A percentile compares a stretch with the other conserved stretches of the same genome.
Evolutionary conservation across 176 grass and related monocot species (phyloP).

Genomic region (Musa itinerans): DNA sequence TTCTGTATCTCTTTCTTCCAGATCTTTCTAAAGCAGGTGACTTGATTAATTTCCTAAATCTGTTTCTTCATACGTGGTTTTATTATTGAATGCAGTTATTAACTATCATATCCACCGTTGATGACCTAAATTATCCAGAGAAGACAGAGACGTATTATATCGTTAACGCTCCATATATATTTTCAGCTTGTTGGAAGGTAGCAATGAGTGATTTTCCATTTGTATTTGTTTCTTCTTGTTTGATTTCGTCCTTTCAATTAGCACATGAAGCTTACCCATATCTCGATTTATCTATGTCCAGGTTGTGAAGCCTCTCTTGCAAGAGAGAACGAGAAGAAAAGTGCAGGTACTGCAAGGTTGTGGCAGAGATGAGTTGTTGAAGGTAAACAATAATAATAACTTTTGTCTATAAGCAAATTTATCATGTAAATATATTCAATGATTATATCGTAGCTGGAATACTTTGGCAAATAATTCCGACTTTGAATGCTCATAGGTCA

Average conservation of each 20-base stretch:
- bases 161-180: constrained; percentile 93
- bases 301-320: constrained; percentile 93
- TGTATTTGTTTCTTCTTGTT: neutral
- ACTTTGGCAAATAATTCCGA: too few species aligned
- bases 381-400: constrained; percentile 31
- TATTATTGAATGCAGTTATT: constrained; percentile 42
- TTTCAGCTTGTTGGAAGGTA: constrained; percentile 96
- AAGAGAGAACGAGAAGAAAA: constrained; percentile 89
- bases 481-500: too few species aligned
- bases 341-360: constrained; percentile 61
- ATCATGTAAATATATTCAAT: too few species aligned
- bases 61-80: neutral
- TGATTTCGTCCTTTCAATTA: neutral
- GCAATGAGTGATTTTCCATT: constrained; percentile 2
- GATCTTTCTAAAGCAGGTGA: neutral
- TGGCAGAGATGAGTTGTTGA: constrained; percentile 74
- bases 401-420: neutral
- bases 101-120: constrained; percentile 78
- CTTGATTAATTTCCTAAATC: neutral
- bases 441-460: too few species aligned
- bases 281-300: constrained; percentile 9
- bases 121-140: constrained; percentile 94
- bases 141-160: constrained; percentile 84
- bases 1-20: neutral
- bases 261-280: neutral